phyloP scores from a whole-genome alignment of 169 alveolate species.

The Eimeria falciformis region DNA sequence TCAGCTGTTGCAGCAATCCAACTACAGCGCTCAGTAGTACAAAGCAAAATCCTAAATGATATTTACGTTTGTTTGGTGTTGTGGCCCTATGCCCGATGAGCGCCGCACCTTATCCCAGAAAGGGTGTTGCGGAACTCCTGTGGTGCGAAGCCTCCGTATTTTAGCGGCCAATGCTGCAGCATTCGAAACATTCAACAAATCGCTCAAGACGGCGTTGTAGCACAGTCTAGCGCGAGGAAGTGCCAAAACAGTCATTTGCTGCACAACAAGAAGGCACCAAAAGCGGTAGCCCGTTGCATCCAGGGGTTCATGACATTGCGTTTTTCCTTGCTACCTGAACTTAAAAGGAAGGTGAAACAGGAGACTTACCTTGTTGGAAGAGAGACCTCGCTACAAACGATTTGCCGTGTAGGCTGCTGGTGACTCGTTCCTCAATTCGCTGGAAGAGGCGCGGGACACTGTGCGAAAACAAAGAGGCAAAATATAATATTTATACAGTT shows the following conservation, averaged over 20 bases:
- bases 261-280: background rate
- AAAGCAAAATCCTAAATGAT: background rate
- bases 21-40: background rate
- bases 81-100: background rate
- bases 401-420: conserved; percentile 85
- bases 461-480: no score
- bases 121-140: conserved; percentile 72
- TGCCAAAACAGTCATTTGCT: no score
- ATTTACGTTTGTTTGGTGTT: background rate
- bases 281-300: background rate
- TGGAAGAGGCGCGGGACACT: conserved; percentile 96
- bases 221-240: background rate
- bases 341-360: background rate
- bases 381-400: conserved; percentile 82
- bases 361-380: conserved; percentile 85
- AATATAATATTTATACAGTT: no score
- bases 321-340: no score
- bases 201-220: background rate
- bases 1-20: background rate
- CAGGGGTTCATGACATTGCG: no score
- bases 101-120: conserved; percentile 74
- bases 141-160: conserved; percentile 36
- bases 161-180: conserved; percentile 64
- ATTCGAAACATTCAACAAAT: no score
- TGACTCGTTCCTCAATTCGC: conserved; percentile 93